Evolutionary conservation across 2,329 filamentous ascomycete genomes (phyloP).

Genomic region (Whalleya microplaca): DNA sequence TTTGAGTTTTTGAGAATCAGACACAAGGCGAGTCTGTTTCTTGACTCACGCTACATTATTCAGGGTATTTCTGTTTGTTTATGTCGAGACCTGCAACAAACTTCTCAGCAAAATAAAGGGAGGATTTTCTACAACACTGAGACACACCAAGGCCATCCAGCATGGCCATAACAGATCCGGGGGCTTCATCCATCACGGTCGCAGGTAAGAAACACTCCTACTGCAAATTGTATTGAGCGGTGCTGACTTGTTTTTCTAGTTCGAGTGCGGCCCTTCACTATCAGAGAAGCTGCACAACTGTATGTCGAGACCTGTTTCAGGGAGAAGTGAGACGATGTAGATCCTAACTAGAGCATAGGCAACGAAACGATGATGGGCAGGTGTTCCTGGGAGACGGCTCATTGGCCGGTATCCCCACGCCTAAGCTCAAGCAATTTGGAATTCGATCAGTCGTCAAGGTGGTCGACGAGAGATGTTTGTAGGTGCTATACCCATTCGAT

Average conservation of each 20-base stretch:
- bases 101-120: constrained; percentile 11
- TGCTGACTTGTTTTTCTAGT: constrained; percentile 50
- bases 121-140: constrained; percentile 3
- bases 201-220: constrained; percentile 47
- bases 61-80: constrained; percentile 19
- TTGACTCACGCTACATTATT: constrained; percentile 2
- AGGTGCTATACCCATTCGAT: constrained; percentile 45
- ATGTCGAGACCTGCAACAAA: constrained; percentile 21
- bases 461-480: constrained; percentile 95
- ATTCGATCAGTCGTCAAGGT: constrained; percentile 94
- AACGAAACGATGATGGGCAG: constrained; percentile 78
- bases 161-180: constrained; percentile 46
- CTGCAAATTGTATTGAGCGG: not conserved
- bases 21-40: not conserved
- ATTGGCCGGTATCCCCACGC: constrained; percentile 81
- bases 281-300: constrained; percentile 93
- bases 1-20: not conserved
- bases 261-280: constrained; percentile 74
- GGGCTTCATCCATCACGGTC: constrained; percentile 62
- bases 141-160: constrained; percentile 18
- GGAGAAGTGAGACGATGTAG: not conserved
- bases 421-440: constrained; percentile 83
- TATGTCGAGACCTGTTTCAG: constrained; percentile 41
- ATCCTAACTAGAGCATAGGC: constrained; percentile 43
- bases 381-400: constrained; percentile 97